Conservation (phyloP, 2,329 filamentous ascomycete genomes). For the Alternaria sp. region DNA sequence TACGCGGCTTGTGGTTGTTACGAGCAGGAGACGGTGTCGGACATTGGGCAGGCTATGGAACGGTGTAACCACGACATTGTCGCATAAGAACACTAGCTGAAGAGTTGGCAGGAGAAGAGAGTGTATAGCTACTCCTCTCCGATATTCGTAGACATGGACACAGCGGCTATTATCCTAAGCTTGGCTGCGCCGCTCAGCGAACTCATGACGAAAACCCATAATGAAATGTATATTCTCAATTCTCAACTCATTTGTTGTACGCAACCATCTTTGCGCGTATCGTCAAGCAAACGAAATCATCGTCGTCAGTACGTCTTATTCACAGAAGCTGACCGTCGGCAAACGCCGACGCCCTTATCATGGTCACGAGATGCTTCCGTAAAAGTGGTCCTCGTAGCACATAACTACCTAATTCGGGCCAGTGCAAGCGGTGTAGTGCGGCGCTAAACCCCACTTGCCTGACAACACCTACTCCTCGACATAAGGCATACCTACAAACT, state of each 20-base stretch:
- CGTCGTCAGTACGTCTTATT: neutral
- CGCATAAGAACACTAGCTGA: neutral
- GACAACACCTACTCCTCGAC: slow-evolving; percentile 10
- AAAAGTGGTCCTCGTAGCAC: slow-evolving; percentile 9
- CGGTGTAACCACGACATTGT: neutral
- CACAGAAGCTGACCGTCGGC: neutral
- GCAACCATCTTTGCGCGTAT: neutral
- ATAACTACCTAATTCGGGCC: slow-evolving; percentile 9
- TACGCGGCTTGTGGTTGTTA: slow-evolving; percentile 5
- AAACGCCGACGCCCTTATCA: slow-evolving; percentile 7
- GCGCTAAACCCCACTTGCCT: slow-evolving; percentile 13
- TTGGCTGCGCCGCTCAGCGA: slow-evolving; percentile 4
- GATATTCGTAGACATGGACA: neutral
- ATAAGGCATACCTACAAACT: neutral
- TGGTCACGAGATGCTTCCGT: slow-evolving; percentile 6
- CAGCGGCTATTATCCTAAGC: slow-evolving; percentile 1
- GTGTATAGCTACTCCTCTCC: neutral
- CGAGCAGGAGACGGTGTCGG: neutral
- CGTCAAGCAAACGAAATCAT: neutral
- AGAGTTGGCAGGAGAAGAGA: neutral
- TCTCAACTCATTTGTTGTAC: neutral
- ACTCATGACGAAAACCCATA: slow-evolving; percentile 11
- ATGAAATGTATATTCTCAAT: slow-evolving; percentile 17
- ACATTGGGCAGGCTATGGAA: neutral
- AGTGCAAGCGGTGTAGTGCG: neutral